Conservation (phyloP, 192 early-diverging fungal species). For the Irineochytrium annulatum region DNA sequence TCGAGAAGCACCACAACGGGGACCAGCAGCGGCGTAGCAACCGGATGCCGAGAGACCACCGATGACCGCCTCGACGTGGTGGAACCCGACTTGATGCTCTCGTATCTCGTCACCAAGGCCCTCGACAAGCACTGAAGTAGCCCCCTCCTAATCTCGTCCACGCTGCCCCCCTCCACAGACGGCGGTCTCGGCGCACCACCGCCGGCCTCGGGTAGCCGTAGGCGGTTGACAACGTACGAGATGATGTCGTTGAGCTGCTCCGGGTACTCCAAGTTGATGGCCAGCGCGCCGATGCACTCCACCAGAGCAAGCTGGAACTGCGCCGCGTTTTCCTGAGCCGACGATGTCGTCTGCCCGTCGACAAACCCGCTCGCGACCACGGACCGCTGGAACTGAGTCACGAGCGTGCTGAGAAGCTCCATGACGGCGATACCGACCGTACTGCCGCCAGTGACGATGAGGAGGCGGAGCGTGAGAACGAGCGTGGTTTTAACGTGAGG, state of each 20-base stretch:
- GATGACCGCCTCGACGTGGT: background rate
- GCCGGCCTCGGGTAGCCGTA: constrained; percentile 1
- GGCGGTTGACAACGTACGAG: constrained; percentile 29
- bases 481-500: constrained; percentile 13
- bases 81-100: background rate
- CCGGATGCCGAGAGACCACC: constrained; percentile 3
- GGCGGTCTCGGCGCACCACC: background rate
- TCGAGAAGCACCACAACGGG: constrained; percentile 10
- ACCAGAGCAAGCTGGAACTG: constrained; percentile 16
- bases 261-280: constrained; percentile 26
- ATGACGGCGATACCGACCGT: constrained; percentile 23
- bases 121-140: constrained; percentile 6
- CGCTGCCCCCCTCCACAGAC: background rate
- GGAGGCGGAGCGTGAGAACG: constrained; percentile 3
- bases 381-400: constrained; percentile 9
- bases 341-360: background rate
- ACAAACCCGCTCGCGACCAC: background rate
- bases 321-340: background rate
- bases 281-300: constrained; percentile 22
- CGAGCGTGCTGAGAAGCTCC: constrained; percentile 32
- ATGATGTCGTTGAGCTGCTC: constrained; percentile 38
- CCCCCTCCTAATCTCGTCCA: background rate
- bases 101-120: constrained; percentile 5
- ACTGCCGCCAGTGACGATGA: constrained; percentile 16
- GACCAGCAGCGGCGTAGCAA: constrained; percentile 9